Percentiles rank a stretch among this genome's conserved stretches.
Conservation (phyloP, 352 stramenopile species). For the Phytophthora sp. region DNA sequence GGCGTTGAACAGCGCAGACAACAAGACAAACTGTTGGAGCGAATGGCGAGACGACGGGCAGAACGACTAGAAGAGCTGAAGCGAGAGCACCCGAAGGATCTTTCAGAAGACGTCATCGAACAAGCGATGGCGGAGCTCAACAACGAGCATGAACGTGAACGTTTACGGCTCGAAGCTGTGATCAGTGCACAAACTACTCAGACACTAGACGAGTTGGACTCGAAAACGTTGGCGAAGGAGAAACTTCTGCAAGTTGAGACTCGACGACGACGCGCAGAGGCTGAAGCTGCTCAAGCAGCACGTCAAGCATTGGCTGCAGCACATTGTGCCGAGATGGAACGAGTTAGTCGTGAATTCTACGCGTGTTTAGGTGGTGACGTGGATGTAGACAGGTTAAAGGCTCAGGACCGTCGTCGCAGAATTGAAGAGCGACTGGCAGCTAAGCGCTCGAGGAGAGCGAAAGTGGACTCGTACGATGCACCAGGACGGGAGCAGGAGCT, state of each 20-base stretch:
- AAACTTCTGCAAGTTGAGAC: constrained; percentile 17
- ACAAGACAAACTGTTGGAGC: constrained; percentile 45
- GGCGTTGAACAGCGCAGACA: constrained; percentile 39
- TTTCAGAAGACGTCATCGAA: constrained; percentile 11
- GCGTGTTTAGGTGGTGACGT: constrained; percentile 18
- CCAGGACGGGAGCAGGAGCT: background rate
- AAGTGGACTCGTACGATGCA: background rate
- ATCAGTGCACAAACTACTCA: constrained; percentile 29
- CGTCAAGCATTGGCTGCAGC: constrained; percentile 33
- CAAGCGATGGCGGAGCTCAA: constrained; percentile 16
- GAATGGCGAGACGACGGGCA: constrained; percentile 24
- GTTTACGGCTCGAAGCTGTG: constrained; percentile 25
- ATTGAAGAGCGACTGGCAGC: constrained; percentile 34
- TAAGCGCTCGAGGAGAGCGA: constrained; percentile 14
- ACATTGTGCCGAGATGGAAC: constrained; percentile 36
- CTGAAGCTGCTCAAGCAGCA: constrained; percentile 35
- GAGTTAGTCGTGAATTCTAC: constrained; percentile 37
- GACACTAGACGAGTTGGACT: constrained; percentile 25
- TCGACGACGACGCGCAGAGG: constrained; percentile 20
- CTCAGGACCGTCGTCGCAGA: constrained; percentile 22
- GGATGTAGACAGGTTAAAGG: constrained; percentile 21
- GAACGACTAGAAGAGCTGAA: constrained; percentile 26
- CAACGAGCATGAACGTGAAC: constrained; percentile 31
- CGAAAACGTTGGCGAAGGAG: constrained; percentile 27
- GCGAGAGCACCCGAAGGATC: constrained; percentile 5